These are phyloP conservation scores for Adiantum capillusveneris DNA, from an alignment of 75 land plant genomes.

Conservation along the genomic window DNA sequence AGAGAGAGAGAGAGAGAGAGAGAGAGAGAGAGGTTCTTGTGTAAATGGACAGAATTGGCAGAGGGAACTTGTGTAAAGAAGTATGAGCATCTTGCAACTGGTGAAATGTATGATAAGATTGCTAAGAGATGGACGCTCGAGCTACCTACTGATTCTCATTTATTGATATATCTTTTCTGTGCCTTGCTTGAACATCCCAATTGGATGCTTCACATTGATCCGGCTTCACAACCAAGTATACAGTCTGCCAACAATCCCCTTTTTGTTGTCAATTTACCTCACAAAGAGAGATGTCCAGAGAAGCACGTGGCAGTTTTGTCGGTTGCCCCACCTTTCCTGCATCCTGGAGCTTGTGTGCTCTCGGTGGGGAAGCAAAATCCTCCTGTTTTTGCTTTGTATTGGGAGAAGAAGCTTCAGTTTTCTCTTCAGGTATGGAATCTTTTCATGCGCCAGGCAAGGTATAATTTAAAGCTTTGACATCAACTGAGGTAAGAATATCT, in stretches of 20 bases:
- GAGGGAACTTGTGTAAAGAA: conserved; percentile 96
- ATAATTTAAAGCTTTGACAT: no score
- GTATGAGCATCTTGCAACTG: conserved; percentile 72
- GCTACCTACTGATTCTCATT: conserved; percentile 88
- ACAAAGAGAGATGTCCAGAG: conserved; percentile 87
- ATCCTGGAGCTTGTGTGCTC: conserved; percentile 80
- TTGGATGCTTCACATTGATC: conserved; percentile 95
- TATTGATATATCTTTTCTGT: conserved; percentile 81
- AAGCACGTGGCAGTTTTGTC: conserved; percentile 82
- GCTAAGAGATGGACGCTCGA: conserved; percentile 74
- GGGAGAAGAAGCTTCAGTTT: conserved; percentile 88
- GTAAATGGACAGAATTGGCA: conserved; percentile 52
- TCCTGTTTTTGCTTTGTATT: conserved; percentile 85
- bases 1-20: no score
- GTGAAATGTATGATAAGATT: conserved; percentile 60
- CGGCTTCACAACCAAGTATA: conserved; percentile 55
- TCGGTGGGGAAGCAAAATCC: conserved; percentile 78
- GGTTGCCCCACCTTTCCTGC: conserved; percentile 57
- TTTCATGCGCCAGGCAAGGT: no score
- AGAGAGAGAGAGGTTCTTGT: no score
- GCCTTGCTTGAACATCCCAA: conserved; percentile 96
- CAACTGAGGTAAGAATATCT: background rate
- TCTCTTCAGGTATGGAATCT: conserved; percentile 95
- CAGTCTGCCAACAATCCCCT: conserved; percentile 92
- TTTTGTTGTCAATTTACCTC: conserved; percentile 75